phyloP scores from a whole-genome alignment of 2,329 filamentous ascomycete genomes.

The Eurotiales sp. region DNA sequence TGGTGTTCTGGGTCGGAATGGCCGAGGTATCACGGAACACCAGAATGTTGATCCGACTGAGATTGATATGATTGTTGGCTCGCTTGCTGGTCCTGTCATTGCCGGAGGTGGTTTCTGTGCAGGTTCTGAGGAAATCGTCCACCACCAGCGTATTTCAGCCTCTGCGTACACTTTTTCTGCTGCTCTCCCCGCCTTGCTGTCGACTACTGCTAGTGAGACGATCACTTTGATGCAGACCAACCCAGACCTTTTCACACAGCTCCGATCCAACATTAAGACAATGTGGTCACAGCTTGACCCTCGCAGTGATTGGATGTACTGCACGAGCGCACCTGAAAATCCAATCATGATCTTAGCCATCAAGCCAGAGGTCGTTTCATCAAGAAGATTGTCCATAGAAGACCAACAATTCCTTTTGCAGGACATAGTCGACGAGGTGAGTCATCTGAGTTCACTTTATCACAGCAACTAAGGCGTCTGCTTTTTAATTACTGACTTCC shows the following conservation, averaged over 20 bases:
- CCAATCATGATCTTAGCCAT: slow-evolving; percentile 79
- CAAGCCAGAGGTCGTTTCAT: slow-evolving; percentile 75
- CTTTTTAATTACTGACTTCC: slow-evolving; percentile 12
- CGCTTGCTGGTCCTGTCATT: slow-evolving; percentile 82
- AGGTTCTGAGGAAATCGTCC: slow-evolving; percentile 83
- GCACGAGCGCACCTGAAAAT: slow-evolving; percentile 77
- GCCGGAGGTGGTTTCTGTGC: slow-evolving; percentile 96
- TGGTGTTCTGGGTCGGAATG: slow-evolving; percentile 85
- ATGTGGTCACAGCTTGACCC: slow-evolving; percentile 88
- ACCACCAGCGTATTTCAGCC: slow-evolving; percentile 91
- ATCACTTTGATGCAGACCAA: slow-evolving; percentile 80
- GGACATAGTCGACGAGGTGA: slow-evolving; percentile 94
- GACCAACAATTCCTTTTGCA: slow-evolving; percentile 84
- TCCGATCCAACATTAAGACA: slow-evolving; percentile 80
- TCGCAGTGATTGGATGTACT: slow-evolving; percentile 86
- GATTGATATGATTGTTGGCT: slow-evolving; percentile 96
- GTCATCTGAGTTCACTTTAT: slow-evolving; percentile 30
- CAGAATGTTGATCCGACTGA: slow-evolving; percentile 92
- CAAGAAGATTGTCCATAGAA: slow-evolving; percentile 62
- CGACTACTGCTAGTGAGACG: slow-evolving; percentile 93
- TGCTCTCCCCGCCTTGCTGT: slow-evolving; percentile 85
- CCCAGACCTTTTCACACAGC: slow-evolving; percentile 72
- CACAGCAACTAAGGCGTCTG: not conserved
- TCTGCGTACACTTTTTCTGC: slow-evolving; percentile 94
- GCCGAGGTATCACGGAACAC: slow-evolving; percentile 87